Evolutionary conservation across 129 eudicot species (phyloP), one percentile per base, ranked within the genome.

Genomic region (Pittosporum tobira): DNA sequence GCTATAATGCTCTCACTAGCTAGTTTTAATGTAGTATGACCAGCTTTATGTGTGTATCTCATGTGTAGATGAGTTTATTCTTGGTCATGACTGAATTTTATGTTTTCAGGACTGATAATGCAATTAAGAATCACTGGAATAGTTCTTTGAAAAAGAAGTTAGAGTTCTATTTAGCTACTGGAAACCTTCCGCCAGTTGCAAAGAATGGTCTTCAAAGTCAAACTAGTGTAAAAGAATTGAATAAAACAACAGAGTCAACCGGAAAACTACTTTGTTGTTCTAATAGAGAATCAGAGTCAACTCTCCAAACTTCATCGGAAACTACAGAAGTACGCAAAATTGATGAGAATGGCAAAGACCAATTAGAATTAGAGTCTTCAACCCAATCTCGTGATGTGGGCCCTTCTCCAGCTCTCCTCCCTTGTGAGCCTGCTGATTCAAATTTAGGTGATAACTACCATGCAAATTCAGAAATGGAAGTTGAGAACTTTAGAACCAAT

Each of bases 71-170:
- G n/a, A n/a, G n/a, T n/a, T n/a, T 37, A n/a, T 28, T 1, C 19
- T 53, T 40, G 48, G 47, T 43, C 20, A 6, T 28, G 3, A 19
- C 31, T 24, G 53, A 7, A 21, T 14, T 40, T 14, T 15, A n/a
- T 12, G 27, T 14, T 9, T 66, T 63, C 73, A 80, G 87, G 77
- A 80, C 87, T 40, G 80, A 76, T 24, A 81, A 81, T 67, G 77
- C 80, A 16, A 80, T 76, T 62, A 81, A 81, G 75, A 81, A 81
- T 63, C 84, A 81, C 31, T 81, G 83, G 87, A 80, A 80, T 58
- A 80, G 87, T 65, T 80, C 87, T 48, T 70, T 81, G 59, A 73
- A 73, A 74, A 81, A 81, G 63, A 81, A 76, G 73, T 38, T 74
- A 53, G 84, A 77, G 52, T 77, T 77, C 56, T 81, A 77, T 48